Evolutionary conservation across 1,139 yeast genomes (phyloP), one percentile per base, ranked within the genome.

Genomic region (Taiozyma sp.): DNA sequence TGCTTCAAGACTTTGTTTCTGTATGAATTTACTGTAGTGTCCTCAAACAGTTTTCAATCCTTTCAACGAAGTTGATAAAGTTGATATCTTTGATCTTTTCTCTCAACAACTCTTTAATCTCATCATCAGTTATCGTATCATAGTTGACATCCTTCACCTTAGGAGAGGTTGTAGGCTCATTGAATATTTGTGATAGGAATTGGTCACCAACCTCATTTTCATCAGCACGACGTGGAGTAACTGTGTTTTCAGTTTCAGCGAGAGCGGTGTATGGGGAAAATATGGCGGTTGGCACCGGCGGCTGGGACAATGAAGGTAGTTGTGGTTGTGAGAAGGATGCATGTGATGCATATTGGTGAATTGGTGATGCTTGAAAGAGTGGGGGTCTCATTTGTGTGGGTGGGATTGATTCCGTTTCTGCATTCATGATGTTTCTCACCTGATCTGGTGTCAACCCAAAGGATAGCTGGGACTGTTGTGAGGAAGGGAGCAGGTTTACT

Each of bases 1-100:
- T n/a, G n/a, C 1, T n/a, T 6, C 8, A 32, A 32, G 19, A 32
- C 4, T 28, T 9, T 28, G 7, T 32, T n/a, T 32, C 14, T n/a
- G 36, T 32, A 32, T n/a, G 36, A 7, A 1, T 19, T 19, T 19
- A 38, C 3, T 19, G 41, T 38, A 38, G 24, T 38, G 24, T 14
- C 41, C 57, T 57, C 28, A 61, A 46, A 40, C 58, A 56, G 1
- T 32, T 34, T 42, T 60, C 64, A 4, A 61, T 48, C 34, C 57
- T 51, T 38, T 56, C 60, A 3, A 61, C 64, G 51, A 61, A 59
- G 16, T 50, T 53, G 22, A 61, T 54, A 43, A 61, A 61, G 6
- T 51, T 51, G 28, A 48, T 43, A 48, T 60, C 64, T 38, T 54
- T 56, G 19, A 61, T 54, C 45, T 57, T 58, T 24, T 54, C 55